These are phyloP conservation scores for Parafenestella ontariensis DNA, from an alignment of 2,329 filamentous ascomycete species.

Conservation along the genomic window DNA sequence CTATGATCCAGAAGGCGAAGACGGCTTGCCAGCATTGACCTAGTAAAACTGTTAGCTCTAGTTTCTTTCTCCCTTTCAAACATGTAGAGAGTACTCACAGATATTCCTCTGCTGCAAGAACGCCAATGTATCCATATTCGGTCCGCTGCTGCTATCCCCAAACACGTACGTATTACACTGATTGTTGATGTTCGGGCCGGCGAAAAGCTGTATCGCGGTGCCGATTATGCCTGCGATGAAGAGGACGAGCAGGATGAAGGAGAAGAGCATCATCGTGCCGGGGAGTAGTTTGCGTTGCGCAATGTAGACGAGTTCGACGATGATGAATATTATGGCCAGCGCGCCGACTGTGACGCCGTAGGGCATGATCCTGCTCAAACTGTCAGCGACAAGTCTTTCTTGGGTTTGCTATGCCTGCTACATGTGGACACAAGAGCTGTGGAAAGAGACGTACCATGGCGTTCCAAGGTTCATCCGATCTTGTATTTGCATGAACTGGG, in stretches of 20 bases:
- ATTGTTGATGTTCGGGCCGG: conserved; percentile 63
- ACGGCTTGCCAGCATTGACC: conserved; percentile 68
- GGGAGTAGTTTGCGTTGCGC: conserved; percentile 64
- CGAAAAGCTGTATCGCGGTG: conserved; percentile 68
- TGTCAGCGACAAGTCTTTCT: conserved; percentile 17
- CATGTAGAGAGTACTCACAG: conserved; percentile 54
- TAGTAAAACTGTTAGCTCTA: conserved; percentile 35
- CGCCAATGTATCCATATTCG: conserved; percentile 63
- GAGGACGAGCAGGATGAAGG: conserved; percentile 67
- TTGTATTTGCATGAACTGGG: conserved; percentile 67
- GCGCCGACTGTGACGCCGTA: conserved; percentile 66
- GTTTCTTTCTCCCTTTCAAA: neutral
- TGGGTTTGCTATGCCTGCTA: no score
- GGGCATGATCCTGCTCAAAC: conserved; percentile 64
- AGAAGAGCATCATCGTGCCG: conserved; percentile 64
- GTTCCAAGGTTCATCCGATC: conserved; percentile 61
- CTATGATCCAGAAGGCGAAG: conserved; percentile 70
- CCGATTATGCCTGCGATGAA: conserved; percentile 69
- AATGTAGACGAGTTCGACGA: conserved; percentile 64
- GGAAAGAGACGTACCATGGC: conserved; percentile 61
- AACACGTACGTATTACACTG: conserved; percentile 66
- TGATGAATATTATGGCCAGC: conserved; percentile 65
- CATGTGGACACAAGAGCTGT: no score
- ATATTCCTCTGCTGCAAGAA: conserved; percentile 69
- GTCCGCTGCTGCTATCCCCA: conserved; percentile 53